These are phyloP conservation scores for Inonotus obliquus DNA, from an alignment of 1,284 basidiomycete species.

Conservation along the genomic window DNA sequence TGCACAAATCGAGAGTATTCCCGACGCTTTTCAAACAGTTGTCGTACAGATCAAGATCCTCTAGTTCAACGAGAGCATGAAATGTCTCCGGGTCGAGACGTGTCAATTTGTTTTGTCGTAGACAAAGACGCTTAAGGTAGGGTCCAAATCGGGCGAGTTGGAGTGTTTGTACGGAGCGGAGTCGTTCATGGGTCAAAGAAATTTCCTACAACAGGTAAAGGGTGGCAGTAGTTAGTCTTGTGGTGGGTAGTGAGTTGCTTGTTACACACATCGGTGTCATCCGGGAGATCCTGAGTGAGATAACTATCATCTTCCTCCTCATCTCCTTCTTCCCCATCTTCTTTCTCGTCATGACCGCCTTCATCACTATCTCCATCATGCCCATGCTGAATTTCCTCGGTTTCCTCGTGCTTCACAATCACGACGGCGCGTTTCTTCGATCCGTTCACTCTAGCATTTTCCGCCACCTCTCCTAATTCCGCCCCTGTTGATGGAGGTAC, in stretches of 20 bases:
- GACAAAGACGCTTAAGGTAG: conserved; percentile 72
- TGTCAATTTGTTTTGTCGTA: conserved; percentile 86
- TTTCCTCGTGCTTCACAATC: conserved; percentile 2
- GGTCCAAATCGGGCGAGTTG: conserved; percentile 67
- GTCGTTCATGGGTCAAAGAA: conserved; percentile 82
- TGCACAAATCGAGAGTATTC: conserved; percentile 57
- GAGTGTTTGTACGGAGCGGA: conserved; percentile 62
- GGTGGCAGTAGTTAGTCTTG: not conserved
- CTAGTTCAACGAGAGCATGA: conserved; percentile 60
- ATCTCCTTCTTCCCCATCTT: conserved; percentile 34
- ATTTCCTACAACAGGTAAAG: conserved; percentile 50
- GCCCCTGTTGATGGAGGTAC: not conserved
- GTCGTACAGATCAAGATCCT: conserved; percentile 94
- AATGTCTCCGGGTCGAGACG: conserved; percentile 68
- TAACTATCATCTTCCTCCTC: conserved; percentile 36
- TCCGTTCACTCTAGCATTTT: not conserved
- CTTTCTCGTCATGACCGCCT: conserved; percentile 35
- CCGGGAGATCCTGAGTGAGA: conserved; percentile 47
- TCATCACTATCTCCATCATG: conserved; percentile 37
- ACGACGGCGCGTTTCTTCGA: conserved; percentile 10
- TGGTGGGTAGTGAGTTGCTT: not conserved
- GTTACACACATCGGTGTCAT: conserved; percentile 59
- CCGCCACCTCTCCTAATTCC: not conserved
- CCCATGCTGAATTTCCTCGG: not conserved
- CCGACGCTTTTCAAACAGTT: conserved; percentile 83